A percentile compares a stretch with the other conserved stretches of the same genome.
These are phyloP conservation scores for Curvularia sp. DNA, from an alignment of 2,329 filamentous ascomycete species.

Conservation along the genomic window DNA sequence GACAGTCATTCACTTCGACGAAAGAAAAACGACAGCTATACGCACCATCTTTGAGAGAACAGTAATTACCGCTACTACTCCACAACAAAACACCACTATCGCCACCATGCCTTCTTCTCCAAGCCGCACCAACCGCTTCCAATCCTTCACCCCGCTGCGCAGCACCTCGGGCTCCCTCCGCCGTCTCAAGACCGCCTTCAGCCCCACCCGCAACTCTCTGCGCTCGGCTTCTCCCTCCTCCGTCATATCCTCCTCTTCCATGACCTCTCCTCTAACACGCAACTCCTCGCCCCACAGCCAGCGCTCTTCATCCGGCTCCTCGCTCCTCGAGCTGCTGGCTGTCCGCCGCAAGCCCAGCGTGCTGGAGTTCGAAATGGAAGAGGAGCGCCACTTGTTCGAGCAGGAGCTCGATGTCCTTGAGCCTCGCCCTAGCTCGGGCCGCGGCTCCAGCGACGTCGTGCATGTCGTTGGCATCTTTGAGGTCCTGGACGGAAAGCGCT, in stretches of 20 bases:
- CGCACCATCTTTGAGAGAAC: neutral
- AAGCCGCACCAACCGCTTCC: slow-evolving; percentile 49
- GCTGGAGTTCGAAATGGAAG: slow-evolving; percentile 47
- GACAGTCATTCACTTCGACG: neutral
- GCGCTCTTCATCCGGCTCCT: slow-evolving; percentile 33
- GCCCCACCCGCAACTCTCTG: slow-evolving; percentile 37
- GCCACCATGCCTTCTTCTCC: slow-evolving; percentile 39
- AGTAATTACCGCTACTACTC: slow-evolving; percentile 6
- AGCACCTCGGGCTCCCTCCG: slow-evolving; percentile 38
- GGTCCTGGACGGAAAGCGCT: slow-evolving; percentile 46
- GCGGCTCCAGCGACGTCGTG: slow-evolving; percentile 25
- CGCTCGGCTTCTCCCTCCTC: slow-evolving; percentile 37
- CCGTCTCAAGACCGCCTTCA: slow-evolving; percentile 47
- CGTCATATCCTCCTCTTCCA: slow-evolving; percentile 29
- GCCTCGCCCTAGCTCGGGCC: slow-evolving; percentile 34
- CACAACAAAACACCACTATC: slow-evolving; percentile 6
- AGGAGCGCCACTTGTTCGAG: slow-evolving; percentile 42
- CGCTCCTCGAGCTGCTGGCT: slow-evolving; percentile 42
- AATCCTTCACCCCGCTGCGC: slow-evolving; percentile 46
- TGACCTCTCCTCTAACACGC: slow-evolving; percentile 41
- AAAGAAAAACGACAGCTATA: neutral
- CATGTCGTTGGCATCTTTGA: slow-evolving; percentile 50
- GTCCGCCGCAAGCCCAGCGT: slow-evolving; percentile 44
- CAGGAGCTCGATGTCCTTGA: slow-evolving; percentile 43
- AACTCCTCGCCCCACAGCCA: slow-evolving; percentile 39